phyloP scores from a whole-genome alignment of 1,284 basidiomycete species.

The Puccinia hordei region DNA sequence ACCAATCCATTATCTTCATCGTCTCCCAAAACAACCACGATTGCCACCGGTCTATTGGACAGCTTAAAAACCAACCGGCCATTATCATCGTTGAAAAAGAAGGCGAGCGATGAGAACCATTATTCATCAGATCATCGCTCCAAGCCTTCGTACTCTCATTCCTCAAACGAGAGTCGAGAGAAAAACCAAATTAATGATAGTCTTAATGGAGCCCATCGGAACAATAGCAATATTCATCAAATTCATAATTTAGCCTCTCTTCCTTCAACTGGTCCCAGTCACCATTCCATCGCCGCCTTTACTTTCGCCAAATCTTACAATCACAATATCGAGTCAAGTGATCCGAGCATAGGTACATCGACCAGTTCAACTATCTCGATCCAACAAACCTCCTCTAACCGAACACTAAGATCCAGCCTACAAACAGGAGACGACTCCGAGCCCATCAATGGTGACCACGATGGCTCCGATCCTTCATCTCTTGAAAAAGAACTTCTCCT shows the following conservation, averaged over 20 bases:
- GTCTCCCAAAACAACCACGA: conserved; percentile 1
- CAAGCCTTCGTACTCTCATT: conserved; percentile 9
- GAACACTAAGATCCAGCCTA: conserved; percentile 7
- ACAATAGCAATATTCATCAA: conserved; percentile 5
- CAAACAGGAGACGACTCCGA: neutral
- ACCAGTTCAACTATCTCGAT: conserved; percentile 21
- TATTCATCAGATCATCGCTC: neutral
- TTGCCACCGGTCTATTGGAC: conserved; percentile 1
- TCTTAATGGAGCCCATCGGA: conserved; percentile 7
- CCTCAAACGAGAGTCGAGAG: conserved; percentile 26
- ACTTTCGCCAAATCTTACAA: neutral
- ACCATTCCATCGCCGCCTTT: conserved; percentile 1
- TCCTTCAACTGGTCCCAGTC: neutral
- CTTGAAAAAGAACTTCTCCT: neutral
- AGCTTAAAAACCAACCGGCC: conserved; percentile 23
- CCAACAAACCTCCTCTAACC: conserved; percentile 23
- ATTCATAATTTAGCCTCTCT: conserved; percentile 8
- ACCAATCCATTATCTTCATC: conserved; percentile 30
- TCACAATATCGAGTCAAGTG: neutral
- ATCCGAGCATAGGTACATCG: conserved; percentile 14
- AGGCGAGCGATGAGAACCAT: conserved; percentile 37
- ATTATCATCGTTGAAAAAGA: conserved; percentile 23
- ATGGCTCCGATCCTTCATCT: neutral
- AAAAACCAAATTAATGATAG: neutral
- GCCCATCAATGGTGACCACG: neutral